Evolutionary conservation across 345 rosid genomes (phyloP).

Genomic region (Citrus inodora): DNA sequence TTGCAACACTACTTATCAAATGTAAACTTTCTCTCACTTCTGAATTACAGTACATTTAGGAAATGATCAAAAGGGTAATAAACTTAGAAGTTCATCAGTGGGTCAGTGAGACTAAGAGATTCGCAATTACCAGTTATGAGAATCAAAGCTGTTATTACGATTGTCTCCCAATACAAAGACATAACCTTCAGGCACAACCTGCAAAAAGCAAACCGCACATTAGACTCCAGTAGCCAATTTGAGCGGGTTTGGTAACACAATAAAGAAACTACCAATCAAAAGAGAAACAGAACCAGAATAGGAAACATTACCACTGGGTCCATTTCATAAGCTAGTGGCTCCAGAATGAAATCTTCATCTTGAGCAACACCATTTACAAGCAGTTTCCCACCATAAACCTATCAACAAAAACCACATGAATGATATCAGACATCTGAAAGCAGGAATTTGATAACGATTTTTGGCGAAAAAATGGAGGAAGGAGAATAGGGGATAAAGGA

Average conservation of each 20-base stretch:
- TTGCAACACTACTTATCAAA: neutral
- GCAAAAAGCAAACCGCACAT: slow-evolving; percentile 16
- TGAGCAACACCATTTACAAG: slow-evolving; percentile 58
- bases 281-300: neutral
- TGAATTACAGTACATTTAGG: neutral
- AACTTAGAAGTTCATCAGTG: neutral
- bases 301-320: slow-evolving; percentile 48
- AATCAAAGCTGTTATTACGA: slow-evolving; percentile 87
- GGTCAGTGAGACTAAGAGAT: neutral
- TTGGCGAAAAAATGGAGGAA: neutral
- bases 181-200: slow-evolving; percentile 80
- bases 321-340: slow-evolving; percentile 76
- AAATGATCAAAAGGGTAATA: neutral
- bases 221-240: neutral
- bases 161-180: slow-evolving; percentile 96
- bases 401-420: slow-evolving; percentile 10
- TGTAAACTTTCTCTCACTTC: neutral
- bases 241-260: neutral
- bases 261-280: neutral
- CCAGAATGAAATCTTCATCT: slow-evolving; percentile 69
- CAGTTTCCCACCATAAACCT: slow-evolving; percentile 74
- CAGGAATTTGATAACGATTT: neutral
- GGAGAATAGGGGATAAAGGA: slow-evolving; percentile 2
- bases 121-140: slow-evolving; percentile 74
- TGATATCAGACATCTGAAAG: neutral